Base-by-base conservation (phyloP, 2,329 filamentous ascomycete genomes). In the Penicillium janthinellum region DNA sequence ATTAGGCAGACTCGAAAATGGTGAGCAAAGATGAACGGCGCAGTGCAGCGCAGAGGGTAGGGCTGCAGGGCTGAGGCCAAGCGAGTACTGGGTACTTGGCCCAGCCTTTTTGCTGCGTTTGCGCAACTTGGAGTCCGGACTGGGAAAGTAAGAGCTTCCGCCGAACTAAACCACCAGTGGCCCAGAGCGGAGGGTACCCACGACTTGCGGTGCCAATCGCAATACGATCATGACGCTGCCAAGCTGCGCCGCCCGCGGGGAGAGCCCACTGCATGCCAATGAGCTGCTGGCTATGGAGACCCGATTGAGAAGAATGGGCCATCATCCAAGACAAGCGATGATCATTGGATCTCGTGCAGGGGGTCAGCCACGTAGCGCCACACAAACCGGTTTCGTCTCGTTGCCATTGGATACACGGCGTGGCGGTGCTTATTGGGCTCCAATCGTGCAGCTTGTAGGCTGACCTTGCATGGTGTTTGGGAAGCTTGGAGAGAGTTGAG, bases 41-140 rank as follows among this genome's bases (percentile, higher is more conserved):
- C 28, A 28, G 25, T 37, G 60, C 28, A 45, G 44, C 45, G 45
- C 38, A 48, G 59, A 56, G 37, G 49, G 57, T 65, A 68, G 64
- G 66, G 62, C 62, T 67, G 57, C 63, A 71, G 68, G 68, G 67
- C 68, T 70, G 65, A 64, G 50, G 58, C 45, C 48, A 66, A 66
- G 64, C 62, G 65, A 67, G 47, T 37, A 42, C 34, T 14, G 11
- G 20, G 45, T 50, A 50, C 54, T 39, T 39, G 28, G 42, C 17
- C 31, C 48, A 38, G 47, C 17, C 28, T 34, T 4, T 31, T 31
- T 31, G 28, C 28, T 6, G 28, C 28, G 31, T 31, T 25, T 28
- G 35, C 22, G 5, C 5, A 34, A 25, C 44, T 28, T 35, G 47
- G 28, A 15, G 22, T 22, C 22, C 22, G 22, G 22, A 22, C 22